phyloP scores from a whole-genome alignment of 202 grass and related monocot species.

The Schoenoplectus tabernaemontani region DNA sequence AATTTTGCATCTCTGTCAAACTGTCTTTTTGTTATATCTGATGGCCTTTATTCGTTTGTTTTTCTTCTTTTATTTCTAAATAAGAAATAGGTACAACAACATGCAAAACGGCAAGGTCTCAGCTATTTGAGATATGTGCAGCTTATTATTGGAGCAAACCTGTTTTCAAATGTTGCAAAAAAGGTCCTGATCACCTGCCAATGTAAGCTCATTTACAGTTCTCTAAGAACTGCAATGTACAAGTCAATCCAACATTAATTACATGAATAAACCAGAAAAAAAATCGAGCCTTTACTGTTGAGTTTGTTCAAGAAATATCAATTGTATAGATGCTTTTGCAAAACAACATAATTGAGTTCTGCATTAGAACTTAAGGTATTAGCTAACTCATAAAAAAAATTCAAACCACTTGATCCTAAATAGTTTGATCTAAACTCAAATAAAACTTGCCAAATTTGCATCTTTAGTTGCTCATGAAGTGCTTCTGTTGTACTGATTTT shows the following conservation, averaged over 20 bases:
- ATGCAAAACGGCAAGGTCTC: conserved; percentile 54
- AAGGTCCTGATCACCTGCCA: conserved; percentile 61
- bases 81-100: conserved; percentile 41
- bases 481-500: not conserved
- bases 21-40: not conserved
- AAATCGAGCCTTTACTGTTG: not conserved
- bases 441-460: not conserved
- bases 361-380: not conserved
- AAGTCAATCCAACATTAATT: not conserved
- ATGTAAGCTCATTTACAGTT: conserved; percentile 41
- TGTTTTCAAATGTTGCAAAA: conserved; percentile 52
- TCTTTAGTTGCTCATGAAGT: not conserved
- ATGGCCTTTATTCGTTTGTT: not conserved
- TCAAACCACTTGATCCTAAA: not conserved
- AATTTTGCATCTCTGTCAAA: not conserved
- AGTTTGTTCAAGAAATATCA: not conserved
- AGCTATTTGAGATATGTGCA: conserved; percentile 65
- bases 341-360: not conserved
- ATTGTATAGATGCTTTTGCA: not conserved
- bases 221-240: not conserved
- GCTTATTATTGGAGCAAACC: conserved; percentile 64
- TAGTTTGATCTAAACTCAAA: not conserved
- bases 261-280: not conserved
- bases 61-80: not conserved
- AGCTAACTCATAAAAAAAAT: not conserved